These are phyloP conservation scores for Cucumis sativus DNA, from an alignment of 306 rosid genomes.

Conservation along the genomic window Cucumber_9930_V3 NC_026659.2:6647501-6648000, in stretches of 20 bases:
- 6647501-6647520: conserved; percentile 65
- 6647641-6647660: conserved; percentile 61
- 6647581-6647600: too few species aligned
- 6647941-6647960: too few species aligned
- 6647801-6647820: conserved; percentile 92
- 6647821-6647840: conserved; percentile 32
- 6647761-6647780: conserved; percentile 83
- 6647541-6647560: neutral
- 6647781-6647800: conserved; percentile 86
- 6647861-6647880: neutral
- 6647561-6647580: neutral
- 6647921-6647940: too few species aligned
- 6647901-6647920: too few species aligned
- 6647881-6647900: too few species aligned
- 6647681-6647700: conserved; percentile 58
- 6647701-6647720: conserved; percentile 58
- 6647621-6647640: conserved; percentile 66
- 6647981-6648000: too few species aligned
- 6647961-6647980: too few species aligned
- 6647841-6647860: neutral
- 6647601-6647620: neutral
- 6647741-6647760: conserved; percentile 50
- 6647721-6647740: conserved; percentile 46
- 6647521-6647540: conserved; percentile 61
- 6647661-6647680: conserved; percentile 69